Evolutionary conservation across 805 yeast genomes (phyloP), one percentile per base, ranked within the genome.

Genomic region (Kazachstania bromeliacearum): DNA sequence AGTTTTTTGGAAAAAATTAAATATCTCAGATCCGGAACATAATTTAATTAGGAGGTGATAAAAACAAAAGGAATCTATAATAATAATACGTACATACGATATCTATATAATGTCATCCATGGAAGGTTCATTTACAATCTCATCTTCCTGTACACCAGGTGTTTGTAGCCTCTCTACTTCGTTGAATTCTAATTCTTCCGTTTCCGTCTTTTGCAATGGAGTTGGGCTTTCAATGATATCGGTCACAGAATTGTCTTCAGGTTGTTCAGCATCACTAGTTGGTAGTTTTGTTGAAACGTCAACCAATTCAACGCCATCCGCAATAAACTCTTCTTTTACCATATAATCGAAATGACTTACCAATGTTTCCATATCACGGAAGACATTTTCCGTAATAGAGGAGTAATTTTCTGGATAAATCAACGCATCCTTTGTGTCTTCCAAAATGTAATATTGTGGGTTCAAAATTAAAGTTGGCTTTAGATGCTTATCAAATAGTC

Each of bases 321-420:
- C 57, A 7, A 51, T 31, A 28, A 51, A 41, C 15, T 41, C 34
- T n/a, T 53, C 57, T 20, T 51, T 44, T 5, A 46, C 49, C 23
- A 54, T 38, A 15, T 28, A 38, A 36, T 50, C 47, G n/a, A 57
- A 43, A 35, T 50, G 56, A 0, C 64, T 63, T 49, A 61, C 57
- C 12, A 76, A 48, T 22, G 56, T 37, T 28, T 60, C 60, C 37
- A 79, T 47, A 30, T 68, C 68, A 20, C 57, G 51, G 40, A 72
- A 75, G 22, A 62, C 57, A 33, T 63, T 63, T 17, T 56, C 52
- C 4, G 68, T 60, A 12, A 59, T 48, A 23, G 48, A 48, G 38
- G 57, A 54, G 33, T 57, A 58, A 7, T 56, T 48, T 18, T 55
- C 60, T 3, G 71, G 66, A 29, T 41, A 53, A 3, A 52, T 36